Evolutionary conservation across 179 eudicot species (phyloP), one percentile per base, ranked within the genome.

Genomic region (Vitellaria paradoxa): DNA sequence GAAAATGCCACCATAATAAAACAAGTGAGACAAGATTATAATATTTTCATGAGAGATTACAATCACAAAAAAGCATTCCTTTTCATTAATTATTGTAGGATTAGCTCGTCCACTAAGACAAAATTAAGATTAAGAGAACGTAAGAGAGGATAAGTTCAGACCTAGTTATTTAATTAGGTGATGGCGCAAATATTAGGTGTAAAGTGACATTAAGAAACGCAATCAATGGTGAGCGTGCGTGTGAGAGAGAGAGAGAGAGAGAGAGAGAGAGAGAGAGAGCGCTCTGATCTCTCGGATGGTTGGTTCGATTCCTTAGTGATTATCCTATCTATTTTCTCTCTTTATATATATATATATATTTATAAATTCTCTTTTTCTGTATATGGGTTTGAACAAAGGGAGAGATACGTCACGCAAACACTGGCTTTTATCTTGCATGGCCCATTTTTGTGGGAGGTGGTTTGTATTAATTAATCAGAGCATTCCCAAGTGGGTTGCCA

Each of bases 321-420:
- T 81, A 67, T 60, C 65, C 69, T 72, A 72, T 72, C 67, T 70
- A 69, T 82, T 46, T 74, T 82, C 71, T 68, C 71, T 30, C 2
- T 30, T 2, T 30, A 30, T 30, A 30, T 2, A 30, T 30, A 30
- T 2, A 30, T 30, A 30, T 30, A 30, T 30, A 30, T 30, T 0
- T 30, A 30, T 30, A 30, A 0, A 30, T 30, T 30, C 2, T 30
- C 37, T 30, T 30, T 2, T 30, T 30, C 37, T 49, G 65, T 24
- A 24, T 75, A 59, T 57, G 69, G 50, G 13, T 62, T 17, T 81
- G 53, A 60, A 66, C 61, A 49, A 9, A 12, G 14, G 42, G 30
- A 66, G n/a, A 67, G 79, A 76, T 66, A 12, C 79, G 65, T 76
- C 73, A 76, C 73, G 49, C 60, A 42, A 49, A 24, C 14, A 23